These are phyloP conservation scores for Cyclotella distinguenda DNA, from an alignment of 108 stramenopile genomes.

Conservation along the genomic window DNA sequence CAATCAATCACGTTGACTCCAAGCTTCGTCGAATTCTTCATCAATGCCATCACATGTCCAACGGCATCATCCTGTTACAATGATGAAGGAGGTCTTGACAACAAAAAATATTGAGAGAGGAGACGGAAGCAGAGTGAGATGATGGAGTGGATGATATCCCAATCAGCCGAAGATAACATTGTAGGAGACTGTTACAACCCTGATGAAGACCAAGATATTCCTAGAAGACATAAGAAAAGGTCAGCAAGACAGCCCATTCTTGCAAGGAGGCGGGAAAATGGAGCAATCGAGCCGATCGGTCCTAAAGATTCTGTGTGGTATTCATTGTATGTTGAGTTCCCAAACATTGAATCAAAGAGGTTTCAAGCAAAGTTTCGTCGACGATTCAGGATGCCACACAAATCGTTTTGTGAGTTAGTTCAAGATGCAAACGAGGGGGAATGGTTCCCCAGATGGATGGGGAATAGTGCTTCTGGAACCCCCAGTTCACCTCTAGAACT, in stretches of 20 bases:
- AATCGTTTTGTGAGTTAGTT: slow-evolving; percentile 2
- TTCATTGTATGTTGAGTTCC: not conserved
- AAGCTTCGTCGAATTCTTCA: too few species aligned
- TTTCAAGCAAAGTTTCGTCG: slow-evolving; percentile 3
- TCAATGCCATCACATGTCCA: too few species aligned
- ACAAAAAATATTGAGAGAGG: too few species aligned
- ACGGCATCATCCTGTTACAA: too few species aligned
- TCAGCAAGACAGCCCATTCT: not conserved
- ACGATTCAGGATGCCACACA: slow-evolving; percentile 1
- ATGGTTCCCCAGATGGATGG: slow-evolving; percentile 5
- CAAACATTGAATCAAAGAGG: not conserved
- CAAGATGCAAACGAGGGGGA: not conserved
- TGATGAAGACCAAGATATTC: not conserved
- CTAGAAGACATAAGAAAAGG: not conserved
- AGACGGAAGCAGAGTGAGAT: too few species aligned
- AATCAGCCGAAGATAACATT: too few species aligned
- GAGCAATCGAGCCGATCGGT: not conserved
- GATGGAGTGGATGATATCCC: too few species aligned
- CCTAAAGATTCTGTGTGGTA: slow-evolving; percentile 7
- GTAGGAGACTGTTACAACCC: too few species aligned
- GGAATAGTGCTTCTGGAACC: not conserved
- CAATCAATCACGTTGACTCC: too few species aligned
- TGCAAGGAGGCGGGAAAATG: not conserved
- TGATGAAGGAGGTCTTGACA: too few species aligned
- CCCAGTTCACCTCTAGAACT: slow-evolving; percentile 12